phyloP scores from a whole-genome alignment of 164 flowering plant species.

The Magnolia officinalis region DNA sequence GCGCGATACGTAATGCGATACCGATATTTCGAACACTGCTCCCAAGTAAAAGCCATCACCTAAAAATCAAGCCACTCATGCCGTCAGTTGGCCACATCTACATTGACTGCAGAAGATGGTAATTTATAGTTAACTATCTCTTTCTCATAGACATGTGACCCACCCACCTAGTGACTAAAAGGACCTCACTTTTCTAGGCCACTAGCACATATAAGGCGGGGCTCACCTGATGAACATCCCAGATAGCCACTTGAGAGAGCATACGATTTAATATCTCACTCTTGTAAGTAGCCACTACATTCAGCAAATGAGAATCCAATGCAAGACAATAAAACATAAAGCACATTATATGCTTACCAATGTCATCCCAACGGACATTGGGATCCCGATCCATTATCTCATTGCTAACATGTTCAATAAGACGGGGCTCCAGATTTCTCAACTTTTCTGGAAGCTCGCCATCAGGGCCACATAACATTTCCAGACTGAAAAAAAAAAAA shows the following conservation, averaged over 20 bases:
- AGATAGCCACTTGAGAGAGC: not conserved
- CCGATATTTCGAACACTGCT: no score
- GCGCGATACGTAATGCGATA: no score
- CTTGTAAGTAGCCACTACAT: not conserved
- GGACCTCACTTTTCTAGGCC: not conserved
- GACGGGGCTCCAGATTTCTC: constrained; percentile 93
- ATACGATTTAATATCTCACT: not conserved
- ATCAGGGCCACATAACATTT: constrained; percentile 89
- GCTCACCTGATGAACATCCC: not conserved
- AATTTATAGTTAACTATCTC: not conserved
- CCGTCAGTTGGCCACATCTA: not conserved
- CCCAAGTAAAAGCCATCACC: no score
- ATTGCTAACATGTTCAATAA: constrained; percentile 94
- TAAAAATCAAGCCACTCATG: no score
- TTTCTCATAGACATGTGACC: not conserved
- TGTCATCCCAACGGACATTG: constrained; percentile 96
- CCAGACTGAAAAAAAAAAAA: constrained; percentile 52
- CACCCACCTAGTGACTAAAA: not conserved
- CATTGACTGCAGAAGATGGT: not conserved
- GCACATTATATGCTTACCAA: constrained; percentile 47
- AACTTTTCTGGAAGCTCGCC: constrained; percentile 98
- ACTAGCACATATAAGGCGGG: not conserved
- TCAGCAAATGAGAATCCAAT: not conserved
- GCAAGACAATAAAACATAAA: not conserved
- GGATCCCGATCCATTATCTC: constrained; percentile 99